These are phyloP conservation scores for Arthrobotrys iridis DNA, from an alignment of 2,329 filamentous ascomycete genomes.

Conservation along the genomic window DNA sequence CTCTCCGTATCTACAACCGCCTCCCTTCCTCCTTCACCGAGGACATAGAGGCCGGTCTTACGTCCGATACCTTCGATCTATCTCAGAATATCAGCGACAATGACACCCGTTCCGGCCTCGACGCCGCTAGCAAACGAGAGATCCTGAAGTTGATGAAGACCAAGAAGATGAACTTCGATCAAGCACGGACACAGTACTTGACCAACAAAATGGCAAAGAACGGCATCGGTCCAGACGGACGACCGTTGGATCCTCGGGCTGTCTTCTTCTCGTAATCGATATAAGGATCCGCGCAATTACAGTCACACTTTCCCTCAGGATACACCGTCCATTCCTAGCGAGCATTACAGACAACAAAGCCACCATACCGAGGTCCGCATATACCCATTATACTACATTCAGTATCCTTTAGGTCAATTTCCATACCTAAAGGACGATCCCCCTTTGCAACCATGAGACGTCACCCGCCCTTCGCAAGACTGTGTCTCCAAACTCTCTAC, in stretches of 20 bases:
- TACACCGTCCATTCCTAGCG: neutral
- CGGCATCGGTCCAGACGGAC: conserved; percentile 86
- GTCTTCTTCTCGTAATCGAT: conserved; percentile 64
- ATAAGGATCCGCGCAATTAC: neutral
- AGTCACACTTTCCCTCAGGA: neutral
- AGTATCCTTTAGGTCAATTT: neutral
- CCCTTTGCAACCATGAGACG: neutral
- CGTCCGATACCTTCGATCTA: conserved; percentile 80
- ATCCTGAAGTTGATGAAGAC: conserved; percentile 91
- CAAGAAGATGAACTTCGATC: conserved; percentile 83
- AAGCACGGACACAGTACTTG: conserved; percentile 85
- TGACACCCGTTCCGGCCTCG: conserved; percentile 81
- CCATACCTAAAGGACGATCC: neutral
- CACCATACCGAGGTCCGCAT: neutral
- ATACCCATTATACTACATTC: neutral
- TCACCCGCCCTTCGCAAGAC: conserved; percentile 8
- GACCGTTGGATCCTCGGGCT: conserved; percentile 91
- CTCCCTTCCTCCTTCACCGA: conserved; percentile 80
- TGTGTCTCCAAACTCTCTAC: conserved; percentile 5
- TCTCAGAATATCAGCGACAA: conserved; percentile 79
- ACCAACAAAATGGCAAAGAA: conserved; percentile 86
- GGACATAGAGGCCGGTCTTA: conserved; percentile 89
- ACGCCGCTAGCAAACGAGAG: conserved; percentile 80
- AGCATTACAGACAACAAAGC: no score
- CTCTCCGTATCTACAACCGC: conserved; percentile 72